Evolutionary conservation across 2,329 filamentous ascomycete species (phyloP).

Genomic region (Sclerotinia minor): DNA sequence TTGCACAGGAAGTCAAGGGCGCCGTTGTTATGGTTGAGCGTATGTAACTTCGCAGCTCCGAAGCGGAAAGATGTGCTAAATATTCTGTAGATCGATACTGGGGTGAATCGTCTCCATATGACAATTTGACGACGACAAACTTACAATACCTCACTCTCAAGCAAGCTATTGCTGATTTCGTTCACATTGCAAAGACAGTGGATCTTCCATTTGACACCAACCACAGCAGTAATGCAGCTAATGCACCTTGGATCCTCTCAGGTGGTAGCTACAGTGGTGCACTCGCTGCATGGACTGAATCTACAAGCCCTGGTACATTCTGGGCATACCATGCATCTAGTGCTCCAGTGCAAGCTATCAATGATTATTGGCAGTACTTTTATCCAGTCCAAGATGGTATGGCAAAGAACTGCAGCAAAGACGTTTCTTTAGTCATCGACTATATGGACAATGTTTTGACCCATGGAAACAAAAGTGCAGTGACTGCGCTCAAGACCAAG

Average conservation of each 20-base stretch:
- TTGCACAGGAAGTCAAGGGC: constrained; percentile 54
- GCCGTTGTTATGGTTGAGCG: constrained; percentile 58
- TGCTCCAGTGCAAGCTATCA: constrained; percentile 56
- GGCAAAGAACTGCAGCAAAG: constrained; percentile 57
- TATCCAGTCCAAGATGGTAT: constrained; percentile 57
- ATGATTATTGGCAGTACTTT: constrained; percentile 61
- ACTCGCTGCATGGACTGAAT: constrained; percentile 56
- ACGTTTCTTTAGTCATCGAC: constrained; percentile 53
- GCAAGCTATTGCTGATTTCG: constrained; percentile 55
- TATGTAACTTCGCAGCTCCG: constrained; percentile 35
- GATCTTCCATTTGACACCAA: constrained; percentile 54
- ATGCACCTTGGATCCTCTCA: constrained; percentile 56
- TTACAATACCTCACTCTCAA: constrained; percentile 55
- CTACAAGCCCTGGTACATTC: constrained; percentile 54
- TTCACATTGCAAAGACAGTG: constrained; percentile 54
- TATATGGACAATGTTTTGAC: constrained; percentile 53
- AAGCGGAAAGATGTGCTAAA: background rate
- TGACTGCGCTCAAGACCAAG: constrained; percentile 50
- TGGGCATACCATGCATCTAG: constrained; percentile 61
- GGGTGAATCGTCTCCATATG: constrained; percentile 56
- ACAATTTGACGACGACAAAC: constrained; percentile 52
- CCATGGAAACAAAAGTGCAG: constrained; percentile 46
- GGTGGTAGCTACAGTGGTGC: constrained; percentile 60
- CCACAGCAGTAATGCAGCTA: constrained; percentile 50
- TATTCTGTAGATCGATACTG: constrained; percentile 53